Evolutionary conservation across 208 protist species (phyloP).

Genomic region (Trypanosoma congolense): DNA sequence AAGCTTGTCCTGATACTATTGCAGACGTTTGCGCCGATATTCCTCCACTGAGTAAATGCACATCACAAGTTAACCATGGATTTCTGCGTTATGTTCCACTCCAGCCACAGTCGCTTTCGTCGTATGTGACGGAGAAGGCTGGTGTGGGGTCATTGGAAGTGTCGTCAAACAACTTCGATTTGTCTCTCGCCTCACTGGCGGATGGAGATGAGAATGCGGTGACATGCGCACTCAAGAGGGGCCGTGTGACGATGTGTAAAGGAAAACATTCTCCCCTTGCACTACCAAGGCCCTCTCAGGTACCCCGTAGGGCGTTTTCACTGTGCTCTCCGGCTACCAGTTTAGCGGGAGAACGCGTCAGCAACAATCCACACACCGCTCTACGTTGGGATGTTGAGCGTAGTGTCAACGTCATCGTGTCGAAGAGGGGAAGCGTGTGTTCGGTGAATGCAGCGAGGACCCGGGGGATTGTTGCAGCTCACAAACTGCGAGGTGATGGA

Average conservation of each 20-base stretch:
- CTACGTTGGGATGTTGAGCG: conserved; percentile 41
- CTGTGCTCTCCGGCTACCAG: no score
- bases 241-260: not conserved
- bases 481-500: conserved; percentile 16
- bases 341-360: no score
- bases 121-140: not conserved
- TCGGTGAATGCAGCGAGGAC: conserved; percentile 40
- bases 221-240: not conserved
- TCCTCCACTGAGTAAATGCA: no score
- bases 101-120: not conserved
- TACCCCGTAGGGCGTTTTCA: no score
- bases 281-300: not conserved
- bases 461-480: conserved; percentile 23
- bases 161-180: not conserved
- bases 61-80: no score
- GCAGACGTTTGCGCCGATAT: no score
- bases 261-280: not conserved
- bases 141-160: not conserved
- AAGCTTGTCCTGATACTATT: no score
- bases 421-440: conserved; percentile 35
- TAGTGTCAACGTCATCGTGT: conserved; percentile 65
- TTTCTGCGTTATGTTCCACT: no score
- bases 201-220: not conserved
- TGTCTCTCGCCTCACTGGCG: not conserved
- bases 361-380: conserved; percentile 1